Evolutionary conservation across 495 filamentous ascomycete genomes (phyloP), one percentile per base, ranked within the genome.

Genomic region (Talaromyces thailandensis): DNA sequence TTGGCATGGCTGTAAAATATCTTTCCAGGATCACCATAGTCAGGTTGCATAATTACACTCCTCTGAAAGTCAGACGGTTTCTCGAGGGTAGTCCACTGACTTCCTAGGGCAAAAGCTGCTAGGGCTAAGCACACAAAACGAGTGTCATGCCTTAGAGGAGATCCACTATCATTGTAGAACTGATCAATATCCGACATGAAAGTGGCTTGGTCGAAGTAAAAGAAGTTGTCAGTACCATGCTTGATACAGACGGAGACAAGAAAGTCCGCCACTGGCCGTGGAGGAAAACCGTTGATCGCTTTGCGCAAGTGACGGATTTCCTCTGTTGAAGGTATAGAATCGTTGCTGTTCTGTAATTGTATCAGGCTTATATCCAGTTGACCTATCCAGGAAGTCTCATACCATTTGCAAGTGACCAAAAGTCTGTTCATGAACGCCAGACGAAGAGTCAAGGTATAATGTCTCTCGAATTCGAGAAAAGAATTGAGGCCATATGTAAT

Each of bases 131-230:
- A 56, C 53, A 28, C 53, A 56, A 25, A 26, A 18, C 21, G 21
- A 31, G 53, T 31, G 14, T 21, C 21, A 14, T 56, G 53, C 8
- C 53, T 56, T 40, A 40, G 3, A 6, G 35, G 53, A 12, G 21
- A 21, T 31, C 53, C 16, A 56, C 25, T n/a, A 40, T 65, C 45
- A 7, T 35, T 59, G 45, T 70, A 71, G 45, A 70, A 62, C 6
- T 65, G 59, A 58, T 66, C 64, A 28, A 70, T 52, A 5, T 70
- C 66, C 0, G 40, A 14, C 43, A 65, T 48, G 18, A 71, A 60
- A 56, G 66, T 62, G 25, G 63, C 35, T 51, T 71, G 68, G 35
- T 71, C 65, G 60, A 70, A 61, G 51, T 70, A 71, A 56, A 70
- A 71, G 51, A 68, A 68, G 6, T 53, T 58, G 51, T 70, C 68